Evolutionary conservation across 1,284 basidiomycete genomes (phyloP).

Genomic region (Trametes polyzona): DNA sequence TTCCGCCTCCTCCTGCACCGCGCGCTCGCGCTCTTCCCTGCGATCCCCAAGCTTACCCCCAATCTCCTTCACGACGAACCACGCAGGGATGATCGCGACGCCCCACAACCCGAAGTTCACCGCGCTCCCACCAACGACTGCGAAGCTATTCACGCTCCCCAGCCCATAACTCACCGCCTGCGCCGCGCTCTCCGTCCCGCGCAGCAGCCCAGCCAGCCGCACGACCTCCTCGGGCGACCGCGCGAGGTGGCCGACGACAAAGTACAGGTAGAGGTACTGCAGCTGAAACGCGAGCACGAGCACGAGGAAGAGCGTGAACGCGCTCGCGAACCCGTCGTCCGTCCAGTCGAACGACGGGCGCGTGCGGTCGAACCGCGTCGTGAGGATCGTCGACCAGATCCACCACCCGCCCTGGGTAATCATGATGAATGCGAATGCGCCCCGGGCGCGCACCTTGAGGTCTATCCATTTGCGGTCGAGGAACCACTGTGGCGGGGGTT

Average conservation of each 20-base stretch:
- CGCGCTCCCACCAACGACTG: conserved; percentile 8
- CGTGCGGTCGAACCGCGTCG: conserved; percentile 11
- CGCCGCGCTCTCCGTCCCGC: conserved; percentile 15
- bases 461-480: conserved; percentile 7
- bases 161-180: conserved; percentile 18
- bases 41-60: conserved; percentile 6
- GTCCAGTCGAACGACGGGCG: conserved; percentile 16
- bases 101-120: conserved; percentile 18
- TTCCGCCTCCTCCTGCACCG: not conserved
- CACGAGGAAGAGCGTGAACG: conserved; percentile 15
- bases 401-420: conserved; percentile 13
- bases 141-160: conserved; percentile 9
- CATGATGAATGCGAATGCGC: conserved; percentile 16
- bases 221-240: conserved; percentile 10
- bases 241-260: conserved; percentile 17
- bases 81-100: conserved; percentile 7
- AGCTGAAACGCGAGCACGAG: conserved; percentile 16
- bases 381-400: conserved; percentile 16
- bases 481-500: conserved; percentile 2
- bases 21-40: conserved; percentile 9
- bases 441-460: conserved; percentile 8
- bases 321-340: conserved; percentile 9
- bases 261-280: conserved; percentile 19
- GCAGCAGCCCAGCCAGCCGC: conserved; percentile 10
- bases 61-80: conserved; percentile 9